Percentiles rank a stretch among this genome's conserved stretches.
phyloP scores from a whole-genome alignment of 441 rosid species.

The Bocquillonia castaneifolia region DNA sequence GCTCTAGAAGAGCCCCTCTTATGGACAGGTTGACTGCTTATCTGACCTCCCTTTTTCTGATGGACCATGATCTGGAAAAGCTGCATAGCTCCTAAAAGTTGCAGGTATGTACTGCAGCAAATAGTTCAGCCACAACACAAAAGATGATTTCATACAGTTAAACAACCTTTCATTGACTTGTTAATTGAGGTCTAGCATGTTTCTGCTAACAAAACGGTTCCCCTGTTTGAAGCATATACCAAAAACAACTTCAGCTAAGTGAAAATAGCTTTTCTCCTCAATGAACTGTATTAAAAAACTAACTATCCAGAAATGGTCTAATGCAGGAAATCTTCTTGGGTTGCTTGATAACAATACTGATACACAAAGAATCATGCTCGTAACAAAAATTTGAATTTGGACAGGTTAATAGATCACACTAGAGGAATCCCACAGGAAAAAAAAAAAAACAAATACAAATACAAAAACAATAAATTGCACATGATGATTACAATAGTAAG shows the following conservation, averaged over 20 bases:
- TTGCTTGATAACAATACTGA: neutral
- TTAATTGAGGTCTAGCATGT: neutral
- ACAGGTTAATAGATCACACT: neutral
- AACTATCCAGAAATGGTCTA: neutral
- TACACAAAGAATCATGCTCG: neutral
- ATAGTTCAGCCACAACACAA: neutral
- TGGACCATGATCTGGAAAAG: neutral
- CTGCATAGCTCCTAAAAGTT: neutral
- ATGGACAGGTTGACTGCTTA: neutral
- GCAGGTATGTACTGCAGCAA: neutral
- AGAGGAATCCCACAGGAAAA: neutral
- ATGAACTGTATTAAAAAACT: neutral
- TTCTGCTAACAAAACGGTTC: neutral
- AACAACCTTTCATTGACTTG: neutral
- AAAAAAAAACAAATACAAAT: neutral
- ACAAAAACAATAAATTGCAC: neutral
- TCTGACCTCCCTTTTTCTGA: neutral
- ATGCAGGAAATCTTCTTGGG: neutral
- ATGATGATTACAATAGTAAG: neutral
- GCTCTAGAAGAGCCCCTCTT: neutral
- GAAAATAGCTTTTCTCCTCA: neutral
- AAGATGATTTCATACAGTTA: neutral
- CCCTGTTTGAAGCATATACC: neutral
- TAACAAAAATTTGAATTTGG: neutral
- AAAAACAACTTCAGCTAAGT: neutral